A percentile compares a stretch with the other conserved stretches of the same genome.
phyloP scores from a whole-genome alignment of 192 early-diverging fungal species.

The Rhizophagus prolifer region DNA sequence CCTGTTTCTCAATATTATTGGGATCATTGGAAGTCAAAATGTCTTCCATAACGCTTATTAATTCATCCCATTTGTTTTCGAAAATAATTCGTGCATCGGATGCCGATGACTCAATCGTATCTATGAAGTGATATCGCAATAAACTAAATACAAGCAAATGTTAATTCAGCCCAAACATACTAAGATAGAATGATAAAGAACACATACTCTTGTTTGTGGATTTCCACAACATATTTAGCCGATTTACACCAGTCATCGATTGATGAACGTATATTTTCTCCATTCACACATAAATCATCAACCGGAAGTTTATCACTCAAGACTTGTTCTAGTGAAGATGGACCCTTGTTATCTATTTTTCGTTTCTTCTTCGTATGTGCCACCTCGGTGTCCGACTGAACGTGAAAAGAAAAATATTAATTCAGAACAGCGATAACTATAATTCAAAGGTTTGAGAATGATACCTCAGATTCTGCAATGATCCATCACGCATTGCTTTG shows the following conservation, averaged over 20 bases:
- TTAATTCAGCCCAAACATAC: background rate
- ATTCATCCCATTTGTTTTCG: background rate
- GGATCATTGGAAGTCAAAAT: background rate
- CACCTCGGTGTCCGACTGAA: background rate
- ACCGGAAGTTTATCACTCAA: too few relatives aligned
- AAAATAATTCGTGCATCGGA: background rate
- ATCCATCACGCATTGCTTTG: background rate
- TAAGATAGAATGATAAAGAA: background rate
- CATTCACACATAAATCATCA: background rate
- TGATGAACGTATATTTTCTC: background rate
- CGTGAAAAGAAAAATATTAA: background rate
- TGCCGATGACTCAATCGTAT: background rate
- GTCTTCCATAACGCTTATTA: background rate
- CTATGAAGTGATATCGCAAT: background rate
- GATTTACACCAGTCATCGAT: constrained; percentile 4
- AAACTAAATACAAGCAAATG: background rate
- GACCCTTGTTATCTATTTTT: background rate
- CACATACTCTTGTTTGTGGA: constrained; percentile 12
- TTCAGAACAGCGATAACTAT: background rate
- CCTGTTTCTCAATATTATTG: background rate
- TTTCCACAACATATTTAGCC: constrained; percentile 2
- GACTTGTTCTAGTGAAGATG: background rate
- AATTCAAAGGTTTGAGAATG: constrained; percentile 11
- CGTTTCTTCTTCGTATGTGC: background rate
- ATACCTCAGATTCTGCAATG: constrained; percentile 6